These are phyloP conservation scores for Cryoendolithus antarcticus DNA, from an alignment of 2,329 filamentous ascomycete genomes.

Conservation along the genomic window DNA sequence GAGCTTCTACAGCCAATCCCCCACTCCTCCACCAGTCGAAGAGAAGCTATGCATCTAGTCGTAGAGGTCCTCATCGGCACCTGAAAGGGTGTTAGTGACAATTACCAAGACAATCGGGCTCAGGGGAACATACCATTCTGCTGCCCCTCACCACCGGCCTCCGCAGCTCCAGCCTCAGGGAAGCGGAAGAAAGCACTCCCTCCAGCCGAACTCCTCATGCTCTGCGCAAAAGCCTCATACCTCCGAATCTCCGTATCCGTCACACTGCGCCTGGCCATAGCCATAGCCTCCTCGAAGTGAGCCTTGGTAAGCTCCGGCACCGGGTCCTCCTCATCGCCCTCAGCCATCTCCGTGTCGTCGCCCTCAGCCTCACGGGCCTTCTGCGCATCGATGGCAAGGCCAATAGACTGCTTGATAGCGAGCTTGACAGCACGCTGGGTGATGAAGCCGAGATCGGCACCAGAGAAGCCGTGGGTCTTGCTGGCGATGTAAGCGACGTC, in stretches of 20 bases:
- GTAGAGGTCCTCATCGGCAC: constrained; percentile 93
- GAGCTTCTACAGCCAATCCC: no score
- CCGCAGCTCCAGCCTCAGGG: constrained; percentile 47
- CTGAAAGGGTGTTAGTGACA: constrained; percentile 34
- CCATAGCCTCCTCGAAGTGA: constrained; percentile 99
- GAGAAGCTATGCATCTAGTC: constrained; percentile 46
- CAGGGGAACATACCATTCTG: constrained; percentile 23
- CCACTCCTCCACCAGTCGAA: background rate
- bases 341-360: constrained; percentile 70
- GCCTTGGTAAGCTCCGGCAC: constrained; percentile 91
- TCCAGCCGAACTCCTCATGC: constrained; percentile 95
- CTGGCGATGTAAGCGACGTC: constrained; percentile 84
- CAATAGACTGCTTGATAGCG: constrained; percentile 95
- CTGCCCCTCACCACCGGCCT: constrained; percentile 22
- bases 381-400: constrained; percentile 72
- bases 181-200: constrained; percentile 94
- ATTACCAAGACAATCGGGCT: constrained; percentile 13
- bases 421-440: constrained; percentile 98
- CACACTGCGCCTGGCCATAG: constrained; percentile 82
- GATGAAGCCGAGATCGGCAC: constrained; percentile 98
- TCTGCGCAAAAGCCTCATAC: constrained; percentile 96
- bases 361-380: constrained; percentile 76
- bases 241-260: constrained; percentile 94
- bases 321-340: constrained; percentile 63
- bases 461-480: constrained; percentile 97